Conservation (phyloP, 2,329 filamentous ascomycete species). For the Pseudocercospora musae region DNA sequence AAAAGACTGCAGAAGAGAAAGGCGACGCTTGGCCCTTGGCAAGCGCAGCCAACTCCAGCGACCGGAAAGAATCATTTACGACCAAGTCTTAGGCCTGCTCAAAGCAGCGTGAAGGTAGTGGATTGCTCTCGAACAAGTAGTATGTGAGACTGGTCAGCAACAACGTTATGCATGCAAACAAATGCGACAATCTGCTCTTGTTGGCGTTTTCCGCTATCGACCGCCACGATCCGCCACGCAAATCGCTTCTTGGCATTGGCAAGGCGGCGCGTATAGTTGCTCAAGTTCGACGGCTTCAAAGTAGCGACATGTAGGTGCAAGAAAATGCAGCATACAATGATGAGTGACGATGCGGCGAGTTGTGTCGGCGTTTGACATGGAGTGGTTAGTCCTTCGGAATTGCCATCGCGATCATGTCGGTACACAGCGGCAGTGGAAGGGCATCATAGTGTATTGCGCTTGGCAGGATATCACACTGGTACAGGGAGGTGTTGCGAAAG, state of each 20-base stretch:
- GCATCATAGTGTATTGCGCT: not conserved
- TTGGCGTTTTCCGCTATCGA: not conserved
- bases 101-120: not conserved
- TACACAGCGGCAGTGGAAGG: not conserved
- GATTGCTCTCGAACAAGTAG: not conserved
- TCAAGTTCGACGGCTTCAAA: not conserved
- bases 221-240: not conserved
- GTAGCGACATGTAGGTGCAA: not conserved
- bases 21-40: not conserved
- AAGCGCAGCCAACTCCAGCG: not conserved
- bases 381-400: not conserved
- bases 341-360: not conserved
- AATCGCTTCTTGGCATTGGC: not conserved
- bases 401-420: not conserved
- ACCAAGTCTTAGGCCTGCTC: not conserved
- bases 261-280: not conserved
- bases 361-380: not conserved
- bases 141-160: not conserved
- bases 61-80: not conserved
- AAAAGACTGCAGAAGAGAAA: constrained; percentile 2
- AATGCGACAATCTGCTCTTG: not conserved
- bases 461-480: not conserved
- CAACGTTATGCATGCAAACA: not conserved
- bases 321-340: not conserved
- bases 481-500: not conserved